phyloP scores from a whole-genome alignment of 1,284 basidiomycete species.

The Apiotrichum akiyoshidainum region DNA sequence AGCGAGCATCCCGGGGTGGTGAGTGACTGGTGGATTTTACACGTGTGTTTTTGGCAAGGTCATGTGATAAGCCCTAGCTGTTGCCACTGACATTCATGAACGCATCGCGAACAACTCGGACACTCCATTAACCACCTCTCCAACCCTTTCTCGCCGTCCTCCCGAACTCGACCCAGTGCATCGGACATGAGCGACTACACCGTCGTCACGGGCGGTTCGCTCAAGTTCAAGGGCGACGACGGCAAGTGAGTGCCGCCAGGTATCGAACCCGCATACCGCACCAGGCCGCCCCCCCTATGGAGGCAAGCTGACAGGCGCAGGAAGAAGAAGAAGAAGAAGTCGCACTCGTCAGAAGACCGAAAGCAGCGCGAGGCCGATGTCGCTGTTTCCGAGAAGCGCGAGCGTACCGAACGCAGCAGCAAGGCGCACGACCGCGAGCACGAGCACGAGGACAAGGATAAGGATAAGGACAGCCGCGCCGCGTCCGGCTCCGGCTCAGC shows the following conservation, averaged over 20 bases:
- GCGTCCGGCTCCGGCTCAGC: constrained; percentile 8
- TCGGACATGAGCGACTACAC: constrained; percentile 68
- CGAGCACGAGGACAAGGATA: too few relatives aligned
- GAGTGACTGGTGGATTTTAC: too few relatives aligned
- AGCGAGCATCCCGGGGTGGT: too few relatives aligned
- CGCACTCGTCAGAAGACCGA: constrained; percentile 54
- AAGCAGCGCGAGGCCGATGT: constrained; percentile 28
- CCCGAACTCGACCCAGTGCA: neutral
- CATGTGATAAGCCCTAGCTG: too few relatives aligned
- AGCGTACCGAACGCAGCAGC: constrained; percentile 5
- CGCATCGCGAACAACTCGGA: too few relatives aligned
- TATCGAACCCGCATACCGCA: neutral
- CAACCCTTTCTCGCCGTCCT: too few relatives aligned
- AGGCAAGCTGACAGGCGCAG: neutral
- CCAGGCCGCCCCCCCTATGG: neutral
- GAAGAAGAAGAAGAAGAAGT: constrained; percentile 69
- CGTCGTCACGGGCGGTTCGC: constrained; percentile 71
- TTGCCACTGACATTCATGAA: too few relatives aligned
- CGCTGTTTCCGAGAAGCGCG: constrained; percentile 49
- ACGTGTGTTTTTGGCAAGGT: too few relatives aligned
- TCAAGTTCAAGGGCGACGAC: constrained; percentile 80
- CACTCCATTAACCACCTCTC: neutral
- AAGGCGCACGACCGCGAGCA: constrained; percentile 2
- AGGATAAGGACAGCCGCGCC: neutral
- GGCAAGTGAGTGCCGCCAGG: constrained; percentile 65